A percentile compares a stretch with the other conserved stretches of the same genome.
phyloP scores from a whole-genome alignment of 768 basidiomycete genomes.

The Trametes maxima region DNA sequence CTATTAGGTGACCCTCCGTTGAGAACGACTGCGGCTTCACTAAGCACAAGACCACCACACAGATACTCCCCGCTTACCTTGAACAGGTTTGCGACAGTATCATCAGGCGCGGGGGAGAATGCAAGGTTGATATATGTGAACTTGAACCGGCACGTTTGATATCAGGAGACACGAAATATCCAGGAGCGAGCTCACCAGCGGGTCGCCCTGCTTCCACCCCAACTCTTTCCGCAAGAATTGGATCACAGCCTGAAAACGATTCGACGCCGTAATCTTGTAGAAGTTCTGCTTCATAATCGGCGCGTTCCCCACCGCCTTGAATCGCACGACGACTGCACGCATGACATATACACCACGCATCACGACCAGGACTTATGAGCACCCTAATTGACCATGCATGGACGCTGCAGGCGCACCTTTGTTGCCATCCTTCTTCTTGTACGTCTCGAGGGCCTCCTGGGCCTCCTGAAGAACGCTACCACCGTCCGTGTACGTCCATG shows the following conservation, averaged over 20 bases:
- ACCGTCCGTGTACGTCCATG: constrained; percentile 33
- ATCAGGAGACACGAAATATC: not conserved
- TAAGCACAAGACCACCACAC: not conserved
- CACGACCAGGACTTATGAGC: too few relatives aligned
- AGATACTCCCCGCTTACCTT: constrained; percentile 45
- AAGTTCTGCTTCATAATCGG: constrained; percentile 99
- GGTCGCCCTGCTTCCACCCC: constrained; percentile 83
- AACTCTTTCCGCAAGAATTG: constrained; percentile 90
- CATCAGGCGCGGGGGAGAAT: constrained; percentile 77
- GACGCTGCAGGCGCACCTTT: constrained; percentile 55
- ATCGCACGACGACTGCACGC: constrained; percentile 84
- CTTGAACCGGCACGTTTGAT: constrained; percentile 35
- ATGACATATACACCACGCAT: too few relatives aligned
- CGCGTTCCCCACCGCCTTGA: constrained; percentile 97
- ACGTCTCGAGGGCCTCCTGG: constrained; percentile 75
- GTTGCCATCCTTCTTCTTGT: constrained; percentile 82
- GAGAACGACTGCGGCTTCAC: constrained; percentile 49
- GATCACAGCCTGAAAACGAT: constrained; percentile 94
- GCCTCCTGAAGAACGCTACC: constrained; percentile 45
- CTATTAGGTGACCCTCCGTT: constrained; percentile 65
- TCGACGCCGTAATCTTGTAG: constrained; percentile 95
- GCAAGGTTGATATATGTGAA: constrained; percentile 81
- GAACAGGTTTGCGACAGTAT: constrained; percentile 70
- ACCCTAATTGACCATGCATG: not conserved
- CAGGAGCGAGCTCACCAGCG: constrained; percentile 58